Conservation (phyloP, 2,329 filamentous ascomycete species). For the Dactylellina leptospora region DNA sequence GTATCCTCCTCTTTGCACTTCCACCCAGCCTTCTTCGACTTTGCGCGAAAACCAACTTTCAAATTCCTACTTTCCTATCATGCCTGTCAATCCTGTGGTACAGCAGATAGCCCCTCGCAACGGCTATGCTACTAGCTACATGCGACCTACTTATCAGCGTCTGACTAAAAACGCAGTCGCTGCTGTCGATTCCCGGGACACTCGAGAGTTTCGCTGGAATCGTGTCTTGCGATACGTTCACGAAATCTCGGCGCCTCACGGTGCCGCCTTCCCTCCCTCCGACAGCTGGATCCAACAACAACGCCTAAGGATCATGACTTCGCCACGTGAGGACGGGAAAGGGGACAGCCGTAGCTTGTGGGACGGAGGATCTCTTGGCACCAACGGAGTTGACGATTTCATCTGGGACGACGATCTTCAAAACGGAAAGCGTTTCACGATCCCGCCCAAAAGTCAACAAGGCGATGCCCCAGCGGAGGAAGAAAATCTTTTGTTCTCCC, state of each 20-base stretch:
- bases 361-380: constrained; percentile 57
- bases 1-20: constrained; percentile 55
- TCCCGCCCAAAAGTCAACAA: constrained; percentile 49
- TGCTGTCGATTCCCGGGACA: constrained; percentile 55
- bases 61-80: constrained; percentile 53
- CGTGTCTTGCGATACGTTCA: constrained; percentile 57
- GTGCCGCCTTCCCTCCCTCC: constrained; percentile 37
- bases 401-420: constrained; percentile 57
- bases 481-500: constrained; percentile 36
- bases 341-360: constrained; percentile 54
- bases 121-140: constrained; percentile 43
- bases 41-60: constrained; percentile 12
- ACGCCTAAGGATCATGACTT: constrained; percentile 34
- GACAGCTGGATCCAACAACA: constrained; percentile 46
- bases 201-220: constrained; percentile 57
- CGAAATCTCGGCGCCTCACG: constrained; percentile 52
- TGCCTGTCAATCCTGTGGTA: constrained; percentile 55
- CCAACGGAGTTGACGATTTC: constrained; percentile 58
- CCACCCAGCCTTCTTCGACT: constrained; percentile 41
- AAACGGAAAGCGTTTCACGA: constrained; percentile 52
- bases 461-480: constrained; percentile 39
- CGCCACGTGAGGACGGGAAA: constrained; percentile 29
- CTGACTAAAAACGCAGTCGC: constrained; percentile 56
- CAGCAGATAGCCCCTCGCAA: constrained; percentile 54
- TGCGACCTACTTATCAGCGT: constrained; percentile 48